Percentiles rank a stretch among this genome's conserved stretches.
Evolutionary conservation across 768 basidiomycete genomes (phyloP).

Genomic region (Tulasnella sp.): DNA sequence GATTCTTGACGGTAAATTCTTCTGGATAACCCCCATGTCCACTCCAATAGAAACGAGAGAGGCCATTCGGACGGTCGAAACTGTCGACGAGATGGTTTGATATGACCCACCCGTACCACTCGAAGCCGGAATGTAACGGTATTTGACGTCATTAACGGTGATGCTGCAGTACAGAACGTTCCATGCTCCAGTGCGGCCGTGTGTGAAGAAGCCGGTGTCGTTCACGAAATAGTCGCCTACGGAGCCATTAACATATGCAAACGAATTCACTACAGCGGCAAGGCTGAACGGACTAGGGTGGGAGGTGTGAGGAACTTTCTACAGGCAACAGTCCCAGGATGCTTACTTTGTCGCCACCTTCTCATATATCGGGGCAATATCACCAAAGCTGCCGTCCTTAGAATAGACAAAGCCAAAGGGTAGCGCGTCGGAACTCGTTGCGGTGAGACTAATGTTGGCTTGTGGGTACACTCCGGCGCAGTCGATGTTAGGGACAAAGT

Average conservation of each 20-base stretch:
- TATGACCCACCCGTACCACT: not conserved
- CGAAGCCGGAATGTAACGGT: not conserved
- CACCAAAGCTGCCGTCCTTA: not conserved
- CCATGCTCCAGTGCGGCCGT: not conserved
- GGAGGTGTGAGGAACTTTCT: not conserved
- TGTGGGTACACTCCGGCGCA: not conserved
- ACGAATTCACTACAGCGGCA: not conserved
- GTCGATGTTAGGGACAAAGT: not conserved
- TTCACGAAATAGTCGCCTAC: not conserved
- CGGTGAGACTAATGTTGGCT: not conserved
- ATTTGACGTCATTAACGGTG: not conserved
- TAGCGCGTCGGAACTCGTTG: not conserved
- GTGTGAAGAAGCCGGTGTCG: not conserved
- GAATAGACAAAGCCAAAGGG: not conserved
- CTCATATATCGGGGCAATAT: not conserved
- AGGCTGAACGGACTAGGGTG: not conserved
- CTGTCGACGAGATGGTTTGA: not conserved
- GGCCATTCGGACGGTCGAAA: not conserved
- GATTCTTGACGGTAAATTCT: not conserved
- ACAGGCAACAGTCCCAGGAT: not conserved
- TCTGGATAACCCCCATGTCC: not conserved
- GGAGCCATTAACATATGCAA: not conserved
- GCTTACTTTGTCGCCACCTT: not conserved
- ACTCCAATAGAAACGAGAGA: not conserved
- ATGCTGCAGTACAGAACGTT: slow-evolving; percentile 3